Percentiles rank a stretch among this genome's conserved stretches.
Conservation (phyloP, 257 asterid genomes). For the Fraxinus excelsior region DNA sequence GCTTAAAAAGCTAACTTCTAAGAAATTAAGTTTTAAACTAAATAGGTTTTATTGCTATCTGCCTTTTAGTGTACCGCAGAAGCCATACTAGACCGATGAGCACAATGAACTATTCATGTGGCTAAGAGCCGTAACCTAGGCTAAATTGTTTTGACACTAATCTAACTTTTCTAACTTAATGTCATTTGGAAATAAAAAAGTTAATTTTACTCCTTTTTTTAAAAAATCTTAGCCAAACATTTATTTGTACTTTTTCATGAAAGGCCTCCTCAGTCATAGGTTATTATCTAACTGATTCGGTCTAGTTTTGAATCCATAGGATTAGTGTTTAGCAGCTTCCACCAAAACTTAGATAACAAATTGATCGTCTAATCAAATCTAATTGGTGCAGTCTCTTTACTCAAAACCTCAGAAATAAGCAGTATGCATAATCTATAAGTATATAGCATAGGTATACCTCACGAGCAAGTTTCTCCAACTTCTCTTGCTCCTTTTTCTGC, state of each 20-base stretch:
- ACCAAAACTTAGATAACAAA: background rate
- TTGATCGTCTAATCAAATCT: background rate
- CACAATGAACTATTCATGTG: background rate
- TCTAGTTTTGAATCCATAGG: conserved; percentile 12
- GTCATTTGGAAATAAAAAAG: background rate
- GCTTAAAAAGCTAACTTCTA: background rate
- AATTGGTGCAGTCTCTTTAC: background rate
- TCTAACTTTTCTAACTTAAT: background rate
- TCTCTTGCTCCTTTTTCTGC: conserved; percentile 88
- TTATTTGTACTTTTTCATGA: background rate
- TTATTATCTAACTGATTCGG: background rate
- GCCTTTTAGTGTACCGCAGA: background rate
- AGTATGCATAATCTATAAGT: background rate
- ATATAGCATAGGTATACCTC: conserved; percentile 49
- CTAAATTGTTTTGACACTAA: background rate
- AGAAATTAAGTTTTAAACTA: background rate
- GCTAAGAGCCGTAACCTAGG: background rate
- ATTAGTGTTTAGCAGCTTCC: background rate
- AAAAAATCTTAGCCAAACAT: background rate
- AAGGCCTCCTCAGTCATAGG: background rate
- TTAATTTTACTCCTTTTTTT: background rate
- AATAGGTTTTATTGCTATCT: background rate
- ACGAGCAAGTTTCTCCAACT: conserved; percentile 86
- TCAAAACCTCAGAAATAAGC: background rate
- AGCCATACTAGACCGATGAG: background rate